Evolutionary conservation across 2,329 filamentous ascomycete genomes (phyloP), one percentile per base, ranked within the genome.

Genomic region (Sodiomyces alkalinus): DNA sequence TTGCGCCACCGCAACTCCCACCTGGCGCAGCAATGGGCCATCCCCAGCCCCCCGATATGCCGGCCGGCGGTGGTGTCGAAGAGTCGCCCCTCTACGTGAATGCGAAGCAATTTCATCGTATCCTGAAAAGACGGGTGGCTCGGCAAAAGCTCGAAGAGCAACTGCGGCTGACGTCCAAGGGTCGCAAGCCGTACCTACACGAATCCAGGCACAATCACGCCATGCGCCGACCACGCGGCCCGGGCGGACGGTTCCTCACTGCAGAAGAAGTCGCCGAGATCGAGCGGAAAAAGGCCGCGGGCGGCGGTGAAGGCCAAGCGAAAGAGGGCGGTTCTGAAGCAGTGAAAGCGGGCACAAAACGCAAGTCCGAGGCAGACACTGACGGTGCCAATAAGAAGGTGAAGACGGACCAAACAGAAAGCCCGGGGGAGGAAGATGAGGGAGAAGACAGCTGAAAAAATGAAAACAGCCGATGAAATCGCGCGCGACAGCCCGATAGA

Each of bases 181-280:
- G 87, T 16, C 74, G 90, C 19, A 96, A 94, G 56, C 90, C 90
- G 4, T 98, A 98, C 46, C 66, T 98, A 18, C 90, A 98, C 56
- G 90, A 98, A 50, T 96, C 87, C 16, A 71, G 90, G 46, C 90
- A 98, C 53, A 96, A 96, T 47, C 90, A 98, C 53, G 90, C 90
- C 7, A 98, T 98, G 90, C 75, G 90, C 33, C 67, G 90, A 43
- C 90, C 90, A 17, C 74, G 90, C 48, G 90, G 90, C 11, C 90
- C 90, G 1, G 90, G 90, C 29, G 90, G 90, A 14, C 77, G 90
- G 15, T 98, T 98, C 64, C 59, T 98, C 51, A 98, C 90, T 0
- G 87, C 90, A 2, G 90, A 96, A 32, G 90, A 98, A 51, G 86
- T 94, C 4, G 83, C 85, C 5, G 77, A 80, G 28, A 85, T 93